Evolutionary conservation across 1,284 basidiomycete species (phyloP).

Genomic region (Dichomitus squalens): DNA sequence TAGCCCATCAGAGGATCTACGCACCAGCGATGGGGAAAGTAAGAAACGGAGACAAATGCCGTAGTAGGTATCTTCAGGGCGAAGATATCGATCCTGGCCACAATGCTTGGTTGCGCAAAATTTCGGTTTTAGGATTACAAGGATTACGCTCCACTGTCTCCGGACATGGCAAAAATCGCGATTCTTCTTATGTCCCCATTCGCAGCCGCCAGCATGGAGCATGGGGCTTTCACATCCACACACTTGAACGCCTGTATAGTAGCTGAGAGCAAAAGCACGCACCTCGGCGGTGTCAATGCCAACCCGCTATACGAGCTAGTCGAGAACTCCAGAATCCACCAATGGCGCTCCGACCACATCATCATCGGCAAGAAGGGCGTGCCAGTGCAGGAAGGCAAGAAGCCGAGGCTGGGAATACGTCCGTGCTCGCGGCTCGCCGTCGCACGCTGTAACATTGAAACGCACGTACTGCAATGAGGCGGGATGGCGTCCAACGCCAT

Average conservation of each 20-base stretch:
- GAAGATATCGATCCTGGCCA: not conserved
- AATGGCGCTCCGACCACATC: not conserved
- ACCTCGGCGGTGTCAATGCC: not conserved
- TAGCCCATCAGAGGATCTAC: not conserved
- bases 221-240: not conserved
- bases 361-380: conserved; percentile 15
- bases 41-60: not conserved
- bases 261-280: not conserved
- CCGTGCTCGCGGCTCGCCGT: conserved; percentile 7
- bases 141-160: not conserved
- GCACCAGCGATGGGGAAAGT: not conserved
- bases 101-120: not conserved
- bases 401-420: conserved; percentile 6
- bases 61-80: not conserved
- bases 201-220: not conserved
- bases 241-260: not conserved
- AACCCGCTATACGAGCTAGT: not conserved
- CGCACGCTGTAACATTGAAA: not conserved
- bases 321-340: conserved; percentile 1
- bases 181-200: not conserved
- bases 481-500: not conserved
- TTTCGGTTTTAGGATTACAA: not conserved
- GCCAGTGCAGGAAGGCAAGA: conserved; percentile 1
- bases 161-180: not conserved
- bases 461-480: conserved; percentile 6